Percentiles rank a stretch among this genome's conserved stretches.
phyloP scores from a whole-genome alignment of 2,329 filamentous ascomycete genomes.

The Aureobasidium sp. region DNA sequence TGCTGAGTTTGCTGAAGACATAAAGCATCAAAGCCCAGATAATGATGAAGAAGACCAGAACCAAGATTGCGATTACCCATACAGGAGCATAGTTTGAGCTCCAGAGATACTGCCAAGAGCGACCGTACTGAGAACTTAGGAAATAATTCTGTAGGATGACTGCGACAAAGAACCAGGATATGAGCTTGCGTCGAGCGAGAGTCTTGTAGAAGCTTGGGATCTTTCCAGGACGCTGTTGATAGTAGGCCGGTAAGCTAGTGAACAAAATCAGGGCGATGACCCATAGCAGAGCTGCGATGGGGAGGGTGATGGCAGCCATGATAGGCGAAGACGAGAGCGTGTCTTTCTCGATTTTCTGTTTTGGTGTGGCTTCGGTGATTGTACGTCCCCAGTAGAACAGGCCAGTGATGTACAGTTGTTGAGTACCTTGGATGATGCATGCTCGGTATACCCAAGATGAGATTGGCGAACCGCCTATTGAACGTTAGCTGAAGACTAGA shows the following conservation, averaged over 20 bases:
- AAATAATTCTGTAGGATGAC: conserved; percentile 60
- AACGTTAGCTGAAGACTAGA: conserved; percentile 13
- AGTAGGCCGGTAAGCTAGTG: conserved; percentile 56
- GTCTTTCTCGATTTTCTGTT: conserved; percentile 33
- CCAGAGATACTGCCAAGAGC: conserved; percentile 59
- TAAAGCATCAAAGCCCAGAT: conserved; percentile 48
- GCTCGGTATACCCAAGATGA: conserved; percentile 59
- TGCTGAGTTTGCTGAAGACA: conserved; percentile 47
- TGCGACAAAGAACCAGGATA: conserved; percentile 57
- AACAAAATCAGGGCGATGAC: conserved; percentile 46
- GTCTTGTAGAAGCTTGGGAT: conserved; percentile 58
- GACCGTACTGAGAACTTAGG: conserved; percentile 55
- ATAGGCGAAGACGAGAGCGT: conserved; percentile 16
- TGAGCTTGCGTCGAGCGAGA: conserved; percentile 53
- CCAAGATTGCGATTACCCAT: conserved; percentile 50
- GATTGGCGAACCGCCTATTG: conserved; percentile 43
- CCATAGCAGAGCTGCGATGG: conserved; percentile 50
- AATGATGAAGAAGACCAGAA: conserved; percentile 45
- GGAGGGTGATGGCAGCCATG: conserved; percentile 45
- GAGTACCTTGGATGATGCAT: conserved; percentile 56
- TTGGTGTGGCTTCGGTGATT: conserved; percentile 34
- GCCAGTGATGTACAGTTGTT: conserved; percentile 55
- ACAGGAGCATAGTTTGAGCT: conserved; percentile 44
- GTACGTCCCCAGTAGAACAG: conserved; percentile 60
- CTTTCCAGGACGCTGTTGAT: conserved; percentile 53